A percentile compares a stretch with the other conserved stretches of the same genome.
Conservation (phyloP, 2,329 filamentous ascomycete genomes). For the Fusarium xyrophilum region DNA sequence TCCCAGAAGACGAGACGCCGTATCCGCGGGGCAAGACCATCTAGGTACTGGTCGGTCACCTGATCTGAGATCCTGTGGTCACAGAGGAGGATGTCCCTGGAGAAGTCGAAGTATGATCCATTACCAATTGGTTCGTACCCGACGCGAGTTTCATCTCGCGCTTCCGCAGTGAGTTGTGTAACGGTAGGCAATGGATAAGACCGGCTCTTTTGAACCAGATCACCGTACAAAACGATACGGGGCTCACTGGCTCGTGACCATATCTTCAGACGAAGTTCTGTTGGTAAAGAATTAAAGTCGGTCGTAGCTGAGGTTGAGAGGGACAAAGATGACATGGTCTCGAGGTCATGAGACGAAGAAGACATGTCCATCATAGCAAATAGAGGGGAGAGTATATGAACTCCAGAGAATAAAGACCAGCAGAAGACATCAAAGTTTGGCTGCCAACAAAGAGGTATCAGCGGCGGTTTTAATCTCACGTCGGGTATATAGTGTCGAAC, state of each 20-base stretch:
- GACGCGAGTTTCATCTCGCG: conserved; percentile 45
- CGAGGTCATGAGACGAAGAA: conserved; percentile 1
- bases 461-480: conserved; percentile 40
- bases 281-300: conserved; percentile 44
- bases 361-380: conserved; percentile 20
- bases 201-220: conserved; percentile 42
- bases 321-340: conserved; percentile 5
- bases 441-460: conserved; percentile 26
- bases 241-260: conserved; percentile 49
- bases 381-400: neutral
- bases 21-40: conserved; percentile 45
- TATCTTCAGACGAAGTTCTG: conserved; percentile 50
- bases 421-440: conserved; percentile 26
- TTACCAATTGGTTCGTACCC: conserved; percentile 47
- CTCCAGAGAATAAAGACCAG: conserved; percentile 12
- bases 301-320: conserved; percentile 22
- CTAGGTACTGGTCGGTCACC: conserved; percentile 43
- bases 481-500: conserved; percentile 30
- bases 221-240: conserved; percentile 47
- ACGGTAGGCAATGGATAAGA: conserved; percentile 48
- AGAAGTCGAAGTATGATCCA: conserved; percentile 49
- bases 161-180: conserved; percentile 48
- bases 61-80: conserved; percentile 48
- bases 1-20: conserved; percentile 50
- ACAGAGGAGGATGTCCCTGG: conserved; percentile 49